Conservation (phyloP, 805 yeast genomes). For the Debaryomyces hansenii region DNA sequence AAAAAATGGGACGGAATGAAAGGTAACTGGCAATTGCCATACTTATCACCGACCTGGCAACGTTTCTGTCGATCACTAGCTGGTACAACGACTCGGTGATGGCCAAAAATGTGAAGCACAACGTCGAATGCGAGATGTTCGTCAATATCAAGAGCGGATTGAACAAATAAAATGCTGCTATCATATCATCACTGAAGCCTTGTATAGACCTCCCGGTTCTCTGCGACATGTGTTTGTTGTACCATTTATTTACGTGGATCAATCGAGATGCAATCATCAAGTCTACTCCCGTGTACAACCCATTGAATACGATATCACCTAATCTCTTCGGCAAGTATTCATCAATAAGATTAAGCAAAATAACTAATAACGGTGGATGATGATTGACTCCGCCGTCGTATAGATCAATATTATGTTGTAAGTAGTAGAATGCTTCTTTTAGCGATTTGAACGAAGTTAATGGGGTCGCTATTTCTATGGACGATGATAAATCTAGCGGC, state of each 20-base stretch:
- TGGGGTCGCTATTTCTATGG: constrained; percentile 72
- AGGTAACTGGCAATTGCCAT: constrained; percentile 67
- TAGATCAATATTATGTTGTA: constrained; percentile 56
- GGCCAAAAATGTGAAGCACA: constrained; percentile 58
- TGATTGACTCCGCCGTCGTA: constrained; percentile 87
- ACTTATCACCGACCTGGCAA: constrained; percentile 46
- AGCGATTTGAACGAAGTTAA: constrained; percentile 61
- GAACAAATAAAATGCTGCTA: constrained; percentile 66
- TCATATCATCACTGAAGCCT: constrained; percentile 41
- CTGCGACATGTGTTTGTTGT: constrained; percentile 22
- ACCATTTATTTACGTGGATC: constrained; percentile 48
- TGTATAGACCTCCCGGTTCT: constrained; percentile 13
- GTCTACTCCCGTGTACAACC: constrained; percentile 62
- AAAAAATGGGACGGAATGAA: constrained; percentile 59
- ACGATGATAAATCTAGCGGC: constrained; percentile 25
- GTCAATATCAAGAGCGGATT: constrained; percentile 80
- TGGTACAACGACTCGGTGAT: constrained; percentile 48
- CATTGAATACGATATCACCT: constrained; percentile 22
- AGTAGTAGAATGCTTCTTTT: constrained; percentile 51
- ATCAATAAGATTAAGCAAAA: constrained; percentile 43
- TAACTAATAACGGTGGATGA: constrained; percentile 76
- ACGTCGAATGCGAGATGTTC: constrained; percentile 67
- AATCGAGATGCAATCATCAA: constrained; percentile 55
- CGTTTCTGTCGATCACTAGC: constrained; percentile 40
- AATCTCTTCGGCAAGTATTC: constrained; percentile 17